Conservation (phyloP, 2,329 filamentous ascomycete genomes). For the Sphaerulina vaccinii region DNA sequence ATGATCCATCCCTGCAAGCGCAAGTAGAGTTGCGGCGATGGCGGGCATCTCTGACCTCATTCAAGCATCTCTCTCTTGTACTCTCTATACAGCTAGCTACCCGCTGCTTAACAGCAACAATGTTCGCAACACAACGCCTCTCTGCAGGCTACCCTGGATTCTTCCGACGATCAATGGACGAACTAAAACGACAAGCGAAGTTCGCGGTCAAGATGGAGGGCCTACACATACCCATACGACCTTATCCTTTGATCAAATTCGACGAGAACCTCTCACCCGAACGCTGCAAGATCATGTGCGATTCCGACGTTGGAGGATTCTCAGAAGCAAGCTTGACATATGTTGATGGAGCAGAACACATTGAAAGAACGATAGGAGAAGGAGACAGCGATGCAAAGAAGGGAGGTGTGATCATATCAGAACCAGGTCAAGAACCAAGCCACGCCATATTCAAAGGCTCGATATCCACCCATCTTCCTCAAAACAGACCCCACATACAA, state of each 20-base stretch:
- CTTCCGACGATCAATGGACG: constrained; percentile 58
- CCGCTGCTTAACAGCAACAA: constrained; percentile 3
- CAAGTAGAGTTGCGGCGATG: constrained; percentile 3
- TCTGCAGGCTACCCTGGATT: constrained; percentile 48
- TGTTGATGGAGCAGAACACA: constrained; percentile 28
- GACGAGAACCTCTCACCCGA: constrained; percentile 45
- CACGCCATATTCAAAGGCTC: constrained; percentile 82
- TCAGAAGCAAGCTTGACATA: constrained; percentile 73
- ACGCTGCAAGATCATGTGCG: constrained; percentile 74
- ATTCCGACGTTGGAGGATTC: constrained; percentile 79
- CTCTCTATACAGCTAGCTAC: neutral
- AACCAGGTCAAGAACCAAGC: constrained; percentile 51
- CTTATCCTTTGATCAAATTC: constrained; percentile 66
- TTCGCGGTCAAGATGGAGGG: constrained; percentile 68
- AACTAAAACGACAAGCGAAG: constrained; percentile 56
- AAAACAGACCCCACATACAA: constrained; percentile 69
- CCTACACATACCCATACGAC: constrained; percentile 62
- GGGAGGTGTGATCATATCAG: constrained; percentile 14
- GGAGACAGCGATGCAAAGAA: constrained; percentile 16
- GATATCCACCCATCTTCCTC: constrained; percentile 83
- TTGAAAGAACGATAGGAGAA: constrained; percentile 17
- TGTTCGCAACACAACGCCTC: constrained; percentile 25
- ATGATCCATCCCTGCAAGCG: neutral
- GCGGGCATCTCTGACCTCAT: constrained; percentile 11
- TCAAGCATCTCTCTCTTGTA: neutral